Evolutionary conservation across 2,329 filamentous ascomycete species (phyloP), one percentile per base, ranked within the genome.

Genomic region (Colletotrichum tamarilloi): DNA sequence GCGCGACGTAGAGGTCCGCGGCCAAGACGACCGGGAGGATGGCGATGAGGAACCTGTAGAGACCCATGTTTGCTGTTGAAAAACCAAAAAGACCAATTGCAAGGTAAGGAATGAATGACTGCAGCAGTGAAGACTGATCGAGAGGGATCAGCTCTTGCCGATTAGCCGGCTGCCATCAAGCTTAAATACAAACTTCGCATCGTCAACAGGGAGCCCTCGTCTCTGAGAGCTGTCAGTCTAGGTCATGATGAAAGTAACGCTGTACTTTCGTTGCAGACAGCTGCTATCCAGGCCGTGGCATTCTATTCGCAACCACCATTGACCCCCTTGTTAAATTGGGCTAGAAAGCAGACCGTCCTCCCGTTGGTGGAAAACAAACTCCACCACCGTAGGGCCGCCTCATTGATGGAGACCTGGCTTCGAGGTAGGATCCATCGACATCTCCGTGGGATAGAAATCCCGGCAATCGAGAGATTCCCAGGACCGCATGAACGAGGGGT

Each of bases 1-100:
- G 84, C 1, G 86, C 84, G 30, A 88, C 86, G 76, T 84, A 87
- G 72, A 87, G 82, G 32, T 84, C 83, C 8, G 78, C 78, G 6
- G 79, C 81, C 38, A 71, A 38, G 42, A 68, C 74, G 46, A 59
- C 64, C 56, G 74, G 74, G n/a, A 74, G 55, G 56, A 71, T 59
- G 56, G 72, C 60, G 22, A 74, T 26, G 42, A 75, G 59, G n/a
- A 74, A 74, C 49, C 62, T 75, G 72, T 52, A 71, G 26, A 75
- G 56, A 65, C 71, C 62, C 74, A 74, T 75, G 46, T 30, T 60
- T 62, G 60, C 28, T 57, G 59, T 30, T 56, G 9, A 38, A 26
- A 46, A n/a, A 63, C 58, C 28, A 56, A 62, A 16, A 57, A n/a
- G 55, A 28, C 8, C 19, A 16, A 58, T 35, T 5, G 26, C 22